Base-by-base conservation (phyloP, 768 basidiomycete species). In the Mycena alexandri region DNA sequence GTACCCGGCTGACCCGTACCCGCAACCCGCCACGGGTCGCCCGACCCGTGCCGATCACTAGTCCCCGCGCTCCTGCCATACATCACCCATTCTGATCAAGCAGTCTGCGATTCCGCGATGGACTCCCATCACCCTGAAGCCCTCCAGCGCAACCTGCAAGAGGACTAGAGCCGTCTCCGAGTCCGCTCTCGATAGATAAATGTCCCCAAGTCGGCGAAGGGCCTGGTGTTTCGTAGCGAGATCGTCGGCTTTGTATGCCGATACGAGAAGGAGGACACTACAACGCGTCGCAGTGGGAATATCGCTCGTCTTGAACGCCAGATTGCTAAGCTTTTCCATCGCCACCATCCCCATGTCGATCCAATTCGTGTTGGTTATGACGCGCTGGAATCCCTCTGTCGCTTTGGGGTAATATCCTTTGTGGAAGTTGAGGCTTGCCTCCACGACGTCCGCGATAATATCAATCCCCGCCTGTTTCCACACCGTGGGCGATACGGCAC, bases 221-320 rank as follows among this genome's bases (percentile, higher is more conserved):
- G 64, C 38, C 21, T 65, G 64, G 44, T 58, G 29, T n/a, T 50
- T 65, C 29, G 48, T 41, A 10, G 64, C 56, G 13, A 59, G 48
- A 22, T 65, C 64, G 16, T 50, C 41, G 21, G 64, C 10, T 21
- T 34, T 58, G 19, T 7, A 16, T 0, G 65, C 42, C 8, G 42
- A 12, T 1, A 52, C 65, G 4, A 66, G 44, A 9, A 59, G 44
- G 34, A 54, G 65, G 0, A 60, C 51, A 19, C 58, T 24, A 19
- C 47, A 54, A 8, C 13, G 29, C 50, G 59, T 24, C 10, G 51
- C 43, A 29, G 52, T 47, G 17, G 2, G 22, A 33, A 59, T 5
- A 50, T 66, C 51, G 17, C 36, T 24, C 1, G 52, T 66, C 13
- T 48, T 60, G 13, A 66, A 8, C 3, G 29, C 42, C 5, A 66